Conservation (phyloP, 1,284 basidiomycete species). For the Lignosus rhinocerotis region DNA sequence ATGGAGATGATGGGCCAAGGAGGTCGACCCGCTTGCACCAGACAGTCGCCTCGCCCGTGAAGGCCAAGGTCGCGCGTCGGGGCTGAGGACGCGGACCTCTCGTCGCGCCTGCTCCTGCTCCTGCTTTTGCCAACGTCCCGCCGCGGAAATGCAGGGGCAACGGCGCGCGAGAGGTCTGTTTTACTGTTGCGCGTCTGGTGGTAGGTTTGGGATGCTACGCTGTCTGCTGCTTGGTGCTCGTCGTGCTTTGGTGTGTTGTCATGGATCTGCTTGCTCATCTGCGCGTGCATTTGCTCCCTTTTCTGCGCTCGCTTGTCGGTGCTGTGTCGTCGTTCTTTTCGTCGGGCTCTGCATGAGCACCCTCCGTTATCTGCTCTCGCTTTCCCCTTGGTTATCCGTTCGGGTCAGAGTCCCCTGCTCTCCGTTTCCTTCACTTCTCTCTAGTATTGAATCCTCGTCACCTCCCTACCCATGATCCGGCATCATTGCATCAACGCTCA, state of each 20-base stretch:
- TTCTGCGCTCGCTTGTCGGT: neutral
- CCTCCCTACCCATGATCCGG: neutral
- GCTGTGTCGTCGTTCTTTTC: neutral
- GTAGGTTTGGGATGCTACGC: neutral
- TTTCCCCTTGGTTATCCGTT: neutral
- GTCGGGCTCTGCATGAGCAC: neutral
- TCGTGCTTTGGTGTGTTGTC: constrained; percentile 6
- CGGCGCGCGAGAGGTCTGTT: neutral
- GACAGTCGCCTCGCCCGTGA: neutral
- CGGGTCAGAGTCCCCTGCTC: neutral
- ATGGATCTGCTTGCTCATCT: constrained; percentile 4
- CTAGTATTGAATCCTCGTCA: neutral
- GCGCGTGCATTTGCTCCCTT: neutral
- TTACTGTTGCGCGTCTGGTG: neutral
- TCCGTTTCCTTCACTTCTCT: neutral
- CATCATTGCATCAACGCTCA: neutral
- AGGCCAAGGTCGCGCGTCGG: constrained; percentile 8
- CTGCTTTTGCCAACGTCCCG: neutral
- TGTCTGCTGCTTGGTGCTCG: constrained; percentile 2
- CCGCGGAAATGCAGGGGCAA: neutral
- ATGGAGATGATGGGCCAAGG: constrained; percentile 8
- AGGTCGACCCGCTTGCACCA: constrained; percentile 15
- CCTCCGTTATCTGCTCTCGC: neutral
- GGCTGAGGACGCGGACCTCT: constrained; percentile 7
- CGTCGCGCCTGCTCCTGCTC: neutral